Base-by-base conservation (phyloP, 2,329 filamentous ascomycete genomes). In the Colletotrichum musicola region DNA sequence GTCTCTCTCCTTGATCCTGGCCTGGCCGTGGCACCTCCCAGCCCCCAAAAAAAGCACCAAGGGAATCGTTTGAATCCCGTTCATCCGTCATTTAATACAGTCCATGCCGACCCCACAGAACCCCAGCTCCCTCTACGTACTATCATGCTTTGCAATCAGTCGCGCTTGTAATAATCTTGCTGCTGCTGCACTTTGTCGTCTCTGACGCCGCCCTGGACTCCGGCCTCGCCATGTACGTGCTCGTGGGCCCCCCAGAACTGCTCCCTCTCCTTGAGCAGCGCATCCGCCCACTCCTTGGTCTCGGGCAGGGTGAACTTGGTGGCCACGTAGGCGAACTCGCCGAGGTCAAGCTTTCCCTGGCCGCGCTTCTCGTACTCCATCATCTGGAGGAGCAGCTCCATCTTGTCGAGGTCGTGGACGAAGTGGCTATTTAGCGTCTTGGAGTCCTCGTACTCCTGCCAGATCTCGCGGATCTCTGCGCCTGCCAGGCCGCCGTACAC, bases 361-460 rank as follows among this genome's bases (percentile, higher is more conserved):
- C 89, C 85, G 13, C 86, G 82, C 74, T 92, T 91, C 87, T 99
- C 96, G 77, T 99, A 99, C 80, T 99, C 96, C 35, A 97, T 84
- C 93, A 98, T 98, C 83, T 99, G 96, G 76, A 97, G 83, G 70
- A 99, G 82, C 72, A 99, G 84, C 83, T 99, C 96, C 79, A 99
- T 90, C 89, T 98, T 98, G 82, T 99, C 96, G 68, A 99, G 89
- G 78, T 99, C 96, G 79, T 99, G 96, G 50, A 99, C 96, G 72
- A 95, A 98, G 70, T 90, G 86, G 73, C 92, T 93, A 78, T 99
- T 95, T 14, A 91, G 82, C 9, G 96, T 98, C 81, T 91, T 76
- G 18, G 90, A 90, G 74, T 96, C 93, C 80, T 99, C 96, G 77
- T 99, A 99, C 80, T 99, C 96, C 76, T 97, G 91, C 93, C 96